phyloP scores from a whole-genome alignment of 352 stramenopile species.

The Pythium scleroteichum region DNA sequence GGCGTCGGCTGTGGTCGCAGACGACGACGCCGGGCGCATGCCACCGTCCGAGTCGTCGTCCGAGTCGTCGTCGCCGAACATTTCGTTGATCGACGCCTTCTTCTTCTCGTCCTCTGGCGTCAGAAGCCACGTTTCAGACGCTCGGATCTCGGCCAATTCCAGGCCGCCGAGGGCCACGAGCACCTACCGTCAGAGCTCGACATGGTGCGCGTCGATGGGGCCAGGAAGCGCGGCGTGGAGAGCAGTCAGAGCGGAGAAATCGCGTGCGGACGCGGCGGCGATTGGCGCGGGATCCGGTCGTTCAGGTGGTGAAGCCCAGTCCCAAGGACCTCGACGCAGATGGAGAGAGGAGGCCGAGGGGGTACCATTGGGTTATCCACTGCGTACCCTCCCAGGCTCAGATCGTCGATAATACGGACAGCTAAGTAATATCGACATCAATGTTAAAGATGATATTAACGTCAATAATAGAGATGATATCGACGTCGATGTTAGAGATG shows the following conservation, averaged over 20 bases:
- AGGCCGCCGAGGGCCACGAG: neutral
- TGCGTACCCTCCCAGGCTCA: no score
- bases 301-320: neutral
- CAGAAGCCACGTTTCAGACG: neutral
- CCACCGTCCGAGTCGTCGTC: slow-evolving; percentile 64
- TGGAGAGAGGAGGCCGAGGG: neutral
- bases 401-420: no score
- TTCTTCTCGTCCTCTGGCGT: slow-evolving; percentile 70
- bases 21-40: slow-evolving; percentile 47
- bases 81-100: slow-evolving; percentile 87
- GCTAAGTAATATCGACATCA: no score
- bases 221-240: neutral
- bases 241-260: neutral
- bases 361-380: no score
- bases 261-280: slow-evolving; percentile 4
- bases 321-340: neutral
- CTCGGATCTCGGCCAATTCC: neutral
- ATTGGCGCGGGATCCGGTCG: neutral
- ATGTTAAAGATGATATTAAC: no score
- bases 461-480: no score
- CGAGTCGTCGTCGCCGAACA: slow-evolving; percentile 86
- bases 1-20: slow-evolving; percentile 58
- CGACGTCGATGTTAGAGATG: no score
- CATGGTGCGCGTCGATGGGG: slow-evolving; percentile 30
- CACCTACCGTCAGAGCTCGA: slow-evolving; percentile 62